A percentile compares a stretch with the other conserved stretches of the same genome.
Conservation (phyloP, 768 basidiomycete genomes). For the Termitomyces bulborhizus region DNA sequence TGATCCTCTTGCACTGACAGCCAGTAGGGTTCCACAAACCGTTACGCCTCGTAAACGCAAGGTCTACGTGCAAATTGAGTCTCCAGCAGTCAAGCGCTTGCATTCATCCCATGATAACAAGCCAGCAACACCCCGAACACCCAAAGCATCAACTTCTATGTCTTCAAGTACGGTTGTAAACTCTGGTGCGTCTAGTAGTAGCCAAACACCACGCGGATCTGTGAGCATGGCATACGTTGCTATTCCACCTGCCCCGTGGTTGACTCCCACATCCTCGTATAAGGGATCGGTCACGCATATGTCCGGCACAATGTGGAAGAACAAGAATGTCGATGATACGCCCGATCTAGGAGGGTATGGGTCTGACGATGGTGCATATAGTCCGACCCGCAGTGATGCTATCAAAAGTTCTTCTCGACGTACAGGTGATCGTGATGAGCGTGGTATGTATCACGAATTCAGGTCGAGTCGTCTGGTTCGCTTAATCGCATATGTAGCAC, state of each 20-base stretch:
- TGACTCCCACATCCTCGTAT: constrained; percentile 35
- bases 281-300: constrained; percentile 18
- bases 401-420: constrained; percentile 48
- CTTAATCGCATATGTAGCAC: constrained; percentile 30
- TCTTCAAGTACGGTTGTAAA: background rate
- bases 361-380: constrained; percentile 35
- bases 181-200: constrained; percentile 4
- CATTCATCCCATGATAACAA: constrained; percentile 18
- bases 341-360: constrained; percentile 55
- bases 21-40: constrained; percentile 16
- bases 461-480: background rate
- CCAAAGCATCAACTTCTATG: constrained; percentile 15
- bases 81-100: constrained; percentile 60
- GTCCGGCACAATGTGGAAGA: constrained; percentile 19
- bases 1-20: constrained; percentile 46
- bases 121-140: constrained; percentile 24
- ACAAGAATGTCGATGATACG: constrained; percentile 25
- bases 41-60: constrained; percentile 73
- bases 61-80: constrained; percentile 47
- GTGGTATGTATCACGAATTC: constrained; percentile 37
- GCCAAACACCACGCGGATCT: constrained; percentile 27
- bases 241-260: constrained; percentile 38
- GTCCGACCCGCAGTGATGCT: constrained; percentile 26
- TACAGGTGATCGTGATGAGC: constrained; percentile 72
- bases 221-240: constrained; percentile 40